Conservation (phyloP, 805 yeast species). For the Tetrapisispora iriomotensis region DNA sequence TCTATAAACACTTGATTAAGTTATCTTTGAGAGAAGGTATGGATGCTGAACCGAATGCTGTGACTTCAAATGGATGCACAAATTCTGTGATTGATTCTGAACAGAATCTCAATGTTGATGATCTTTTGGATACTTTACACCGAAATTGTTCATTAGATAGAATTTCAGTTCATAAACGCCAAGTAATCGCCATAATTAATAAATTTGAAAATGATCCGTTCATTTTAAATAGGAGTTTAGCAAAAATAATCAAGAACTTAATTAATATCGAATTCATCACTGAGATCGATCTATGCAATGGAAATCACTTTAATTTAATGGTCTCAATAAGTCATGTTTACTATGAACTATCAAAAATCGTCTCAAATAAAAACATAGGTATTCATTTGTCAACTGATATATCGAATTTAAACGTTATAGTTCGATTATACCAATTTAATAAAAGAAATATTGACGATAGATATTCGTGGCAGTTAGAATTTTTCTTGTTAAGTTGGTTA, state of each 20-base stretch:
- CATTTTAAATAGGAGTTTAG: constrained; percentile 7
- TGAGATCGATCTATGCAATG: constrained; percentile 1
- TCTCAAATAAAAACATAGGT: constrained; percentile 55
- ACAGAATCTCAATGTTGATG: neutral
- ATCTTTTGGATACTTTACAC: neutral
- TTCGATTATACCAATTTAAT: neutral
- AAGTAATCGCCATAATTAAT: constrained; percentile 12
- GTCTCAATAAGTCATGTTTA: neutral
- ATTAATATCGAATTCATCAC: neutral
- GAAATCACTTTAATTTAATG: neutral
- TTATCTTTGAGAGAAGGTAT: too few species aligned
- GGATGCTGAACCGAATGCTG: too few species aligned
- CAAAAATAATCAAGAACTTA: neutral
- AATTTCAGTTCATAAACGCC: neutral
- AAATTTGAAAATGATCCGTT: constrained; percentile 23
- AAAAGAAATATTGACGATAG: neutral
- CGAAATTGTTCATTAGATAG: neutral
- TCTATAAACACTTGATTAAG: too few species aligned
- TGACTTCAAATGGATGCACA: too few species aligned
- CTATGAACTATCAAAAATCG: constrained; percentile 44
- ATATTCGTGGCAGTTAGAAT: constrained; percentile 39
- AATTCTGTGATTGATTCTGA: neutral
- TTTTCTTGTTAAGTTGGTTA: constrained; percentile 58
- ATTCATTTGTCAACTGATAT: constrained; percentile 54
- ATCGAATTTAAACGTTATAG: constrained; percentile 3